Percentiles rank a stretch among this genome's conserved stretches.
These are phyloP conservation scores for Solanum hybrid DNA, from an alignment of 305 asterid genomes.

Conservation along the genomic window DNA sequence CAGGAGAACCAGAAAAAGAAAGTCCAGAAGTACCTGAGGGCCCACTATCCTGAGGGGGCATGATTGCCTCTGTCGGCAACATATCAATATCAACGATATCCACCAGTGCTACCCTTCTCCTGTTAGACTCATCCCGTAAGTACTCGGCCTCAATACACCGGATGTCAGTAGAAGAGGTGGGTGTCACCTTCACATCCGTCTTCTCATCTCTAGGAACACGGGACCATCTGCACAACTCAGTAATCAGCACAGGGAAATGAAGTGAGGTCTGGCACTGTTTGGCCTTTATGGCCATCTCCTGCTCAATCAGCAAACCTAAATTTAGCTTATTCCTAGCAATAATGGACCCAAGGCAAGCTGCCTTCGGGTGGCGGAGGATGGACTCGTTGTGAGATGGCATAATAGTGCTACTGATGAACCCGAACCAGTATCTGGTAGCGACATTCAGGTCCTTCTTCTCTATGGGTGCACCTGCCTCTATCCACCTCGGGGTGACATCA, in stretches of 20 bases:
- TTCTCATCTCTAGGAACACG: background rate
- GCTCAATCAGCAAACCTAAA: background rate
- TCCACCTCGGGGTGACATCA: background rate
- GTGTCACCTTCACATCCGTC: background rate
- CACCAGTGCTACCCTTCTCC: background rate
- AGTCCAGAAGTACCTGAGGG: background rate
- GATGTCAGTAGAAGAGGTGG: background rate
- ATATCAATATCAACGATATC: background rate
- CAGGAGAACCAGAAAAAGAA: background rate
- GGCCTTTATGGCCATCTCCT: background rate
- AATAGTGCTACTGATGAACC: background rate
- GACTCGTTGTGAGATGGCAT: background rate
- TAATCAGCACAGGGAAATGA: background rate
- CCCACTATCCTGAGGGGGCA: background rate
- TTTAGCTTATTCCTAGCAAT: background rate
- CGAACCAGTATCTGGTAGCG: background rate
- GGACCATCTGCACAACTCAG: background rate
- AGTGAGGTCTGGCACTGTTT: background rate
- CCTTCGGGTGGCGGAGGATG: background rate
- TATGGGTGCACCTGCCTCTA: background rate
- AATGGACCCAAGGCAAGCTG: background rate
- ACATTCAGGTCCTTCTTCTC: background rate
- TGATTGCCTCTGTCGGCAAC: background rate
- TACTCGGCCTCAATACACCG: background rate
- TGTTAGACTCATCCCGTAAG: background rate